Evolutionary conservation across 768 basidiomycete genomes (phyloP), one percentile per base, ranked within the genome.

Genomic region (Pleurotus tuoliensis): DNA sequence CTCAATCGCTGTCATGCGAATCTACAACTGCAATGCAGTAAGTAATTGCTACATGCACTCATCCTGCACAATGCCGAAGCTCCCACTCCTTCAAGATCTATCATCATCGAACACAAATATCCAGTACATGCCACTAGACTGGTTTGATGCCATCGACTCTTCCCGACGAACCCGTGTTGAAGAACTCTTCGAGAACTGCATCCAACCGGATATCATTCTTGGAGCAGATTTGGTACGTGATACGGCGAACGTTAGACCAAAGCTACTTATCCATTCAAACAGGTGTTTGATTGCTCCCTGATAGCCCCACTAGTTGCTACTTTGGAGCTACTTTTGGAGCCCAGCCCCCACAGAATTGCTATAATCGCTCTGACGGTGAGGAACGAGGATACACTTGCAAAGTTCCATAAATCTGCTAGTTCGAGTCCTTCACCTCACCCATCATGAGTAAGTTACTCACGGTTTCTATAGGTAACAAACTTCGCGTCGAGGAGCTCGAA

Each of bases 211-310:
- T 48, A 54, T 91, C 6, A 73, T 92, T 38, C 63, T 93, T 0
- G 90, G 90, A 6, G 85, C 90, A 41, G 90, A 93, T 64, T 74
- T 91, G 47, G 78, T 78, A 44, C 38, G 20, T 2, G 45, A 5
- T 46, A 39, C 38, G 56, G 38, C 43, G 4, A 49, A 48, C 8
- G 34, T 37, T 5, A 20, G 8, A 20, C 15, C 15, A 39, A 27
- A 46, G 47, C 24, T 54, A 47, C 9, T 15, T 20, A 27, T 25
- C 16, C 51, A 44, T 25, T 20, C 58, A 0, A 3, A 3, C 7
- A 91, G 89, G 82, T 88, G 5, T 92, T 84, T 62, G 87, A 90
- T 62, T 84, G 86, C 6, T 64, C 64, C 8, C 69, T 90, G 40
- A 78, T 90, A 45, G 79, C 81, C 5, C 71, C 83, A 0, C 73